These are phyloP conservation scores for Cicer pinnatifidum DNA, from an alignment of 306 rosid species.

Conservation along the genomic window DNA sequence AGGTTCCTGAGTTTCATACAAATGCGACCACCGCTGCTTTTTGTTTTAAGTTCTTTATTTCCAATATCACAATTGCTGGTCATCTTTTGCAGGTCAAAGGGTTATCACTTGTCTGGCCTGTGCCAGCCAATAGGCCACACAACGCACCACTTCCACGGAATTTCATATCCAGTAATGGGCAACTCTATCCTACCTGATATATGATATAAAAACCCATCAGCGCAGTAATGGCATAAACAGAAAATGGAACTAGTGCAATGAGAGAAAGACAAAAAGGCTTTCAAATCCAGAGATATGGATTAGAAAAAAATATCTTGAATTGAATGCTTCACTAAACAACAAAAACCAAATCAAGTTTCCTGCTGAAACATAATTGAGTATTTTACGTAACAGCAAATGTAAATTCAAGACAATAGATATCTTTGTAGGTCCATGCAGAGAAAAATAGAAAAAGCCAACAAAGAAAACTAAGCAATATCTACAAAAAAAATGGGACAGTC, in stretches of 20 bases:
- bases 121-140: slow-evolving; percentile 34
- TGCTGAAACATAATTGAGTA: slow-evolving; percentile 15
- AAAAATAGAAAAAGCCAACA: slow-evolving; percentile 11
- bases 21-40: slow-evolving; percentile 39
- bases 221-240: neutral
- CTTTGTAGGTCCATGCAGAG: neutral
- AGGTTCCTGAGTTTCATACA: slow-evolving; percentile 45
- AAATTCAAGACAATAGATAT: neutral
- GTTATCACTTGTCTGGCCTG: slow-evolving; percentile 50
- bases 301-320: slow-evolving; percentile 15
- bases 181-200: slow-evolving; percentile 62
- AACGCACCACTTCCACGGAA: slow-evolving; percentile 49
- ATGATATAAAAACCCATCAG: slow-evolving; percentile 42
- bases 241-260: neutral
- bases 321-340: slow-evolving; percentile 12
- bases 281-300: slow-evolving; percentile 5
- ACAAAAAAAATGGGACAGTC: slow-evolving; percentile 2
- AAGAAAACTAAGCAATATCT: slow-evolving; percentile 13
- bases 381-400: slow-evolving; percentile 6
- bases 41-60: slow-evolving; percentile 53
- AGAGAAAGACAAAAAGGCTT: slow-evolving; percentile 5
- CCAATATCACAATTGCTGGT: slow-evolving; percentile 46
- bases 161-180: slow-evolving; percentile 43
- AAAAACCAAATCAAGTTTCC: slow-evolving; percentile 33
- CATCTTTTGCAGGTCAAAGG: slow-evolving; percentile 48